Base-by-base conservation (phyloP, 1,284 basidiomycete genomes). In the Cutaneotrichosporon mucoides region DNA sequence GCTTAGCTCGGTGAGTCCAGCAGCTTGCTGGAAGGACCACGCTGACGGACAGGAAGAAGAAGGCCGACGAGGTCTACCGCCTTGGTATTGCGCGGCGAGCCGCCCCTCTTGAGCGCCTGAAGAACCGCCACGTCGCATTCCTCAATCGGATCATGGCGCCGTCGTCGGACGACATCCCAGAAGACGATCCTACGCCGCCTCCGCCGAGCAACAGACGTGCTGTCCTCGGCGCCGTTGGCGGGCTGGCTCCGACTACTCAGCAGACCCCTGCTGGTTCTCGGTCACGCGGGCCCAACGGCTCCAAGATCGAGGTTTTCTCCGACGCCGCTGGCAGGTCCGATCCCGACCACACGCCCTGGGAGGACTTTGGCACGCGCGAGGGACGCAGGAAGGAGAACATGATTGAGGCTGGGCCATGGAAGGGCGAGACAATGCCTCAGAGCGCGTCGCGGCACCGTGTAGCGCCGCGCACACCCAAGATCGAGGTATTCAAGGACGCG, bases 11-110 rank as follows among this genome's bases (percentile, higher is more conserved):
- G 90, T 92, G 76, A 75, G 88, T 24, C 81, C 34, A 33, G 9
- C 46, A 15, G 1, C 12, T 1, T 24, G 6, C 11, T 16, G 24
- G 8, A 1, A 24, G 6, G 13, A 11, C n/a, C 1, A 10, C 2
- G 50, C 45, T 56, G 36, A 62, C 53, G 2, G 33, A 16, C 71
- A 92, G 89, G 67, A 82, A 80, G 44, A 80, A 83, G 56, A 87
- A 92, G 60, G 92, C 94, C 4, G 91, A 96, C 65, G 82, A 84
- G 49, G 84, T 92, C 16, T 97, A 90, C 79, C 84, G 84, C 16
- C 84, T 88, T 50, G 95, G 94, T n/a, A 89, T 99, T 64, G 83
- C 86, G 52, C 86, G 89, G 16, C 84, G 84, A 62, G 92, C 88
- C 8, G 84, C 89, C 11, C 93, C 93, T 2, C 70, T 90, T 13